phyloP scores from a whole-genome alignment of 768 basidiomycete species.

The Lepiota venenata region DNA sequence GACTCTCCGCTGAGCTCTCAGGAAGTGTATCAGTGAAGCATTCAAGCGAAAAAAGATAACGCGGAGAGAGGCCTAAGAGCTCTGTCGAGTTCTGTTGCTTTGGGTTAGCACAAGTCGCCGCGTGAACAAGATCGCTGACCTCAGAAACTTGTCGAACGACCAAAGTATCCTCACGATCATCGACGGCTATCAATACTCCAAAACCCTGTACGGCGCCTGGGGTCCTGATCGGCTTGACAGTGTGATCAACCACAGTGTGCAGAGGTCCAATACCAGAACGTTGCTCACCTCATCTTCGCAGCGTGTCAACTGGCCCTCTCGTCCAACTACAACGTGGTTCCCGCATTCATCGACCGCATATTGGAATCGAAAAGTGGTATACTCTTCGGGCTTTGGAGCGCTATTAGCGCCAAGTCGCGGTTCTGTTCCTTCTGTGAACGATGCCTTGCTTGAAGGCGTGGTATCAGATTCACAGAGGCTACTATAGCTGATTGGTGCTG shows the following conservation, averaged over 20 bases:
- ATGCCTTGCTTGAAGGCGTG: background rate
- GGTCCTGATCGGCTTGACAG: conserved; percentile 65
- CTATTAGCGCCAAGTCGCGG: conserved; percentile 11
- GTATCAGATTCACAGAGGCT: background rate
- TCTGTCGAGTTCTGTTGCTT: conserved; percentile 61
- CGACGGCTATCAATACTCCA: conserved; percentile 74
- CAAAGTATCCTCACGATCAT: conserved; percentile 54
- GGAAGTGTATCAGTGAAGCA: conserved; percentile 73
- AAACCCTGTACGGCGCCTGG: conserved; percentile 83
- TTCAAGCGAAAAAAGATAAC: conserved; percentile 64
- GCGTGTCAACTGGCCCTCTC: conserved; percentile 58
- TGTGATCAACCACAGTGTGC: conserved; percentile 1
- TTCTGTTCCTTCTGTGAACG: background rate
- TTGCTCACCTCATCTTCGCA: conserved; percentile 73
- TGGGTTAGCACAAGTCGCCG: background rate
- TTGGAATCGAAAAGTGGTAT: conserved; percentile 62
- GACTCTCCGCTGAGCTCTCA: conserved; percentile 56
- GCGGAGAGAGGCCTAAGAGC: conserved; percentile 70
- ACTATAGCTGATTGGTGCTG: background rate
- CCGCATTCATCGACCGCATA: conserved; percentile 63
- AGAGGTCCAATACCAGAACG: background rate
- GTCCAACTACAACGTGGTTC: conserved; percentile 64
- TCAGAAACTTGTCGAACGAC: conserved; percentile 78
- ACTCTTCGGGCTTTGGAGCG: conserved; percentile 14
- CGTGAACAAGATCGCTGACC: conserved; percentile 31